Conservation (phyloP, 257 asterid genomes). For the Solanum rostratum region DNA sequence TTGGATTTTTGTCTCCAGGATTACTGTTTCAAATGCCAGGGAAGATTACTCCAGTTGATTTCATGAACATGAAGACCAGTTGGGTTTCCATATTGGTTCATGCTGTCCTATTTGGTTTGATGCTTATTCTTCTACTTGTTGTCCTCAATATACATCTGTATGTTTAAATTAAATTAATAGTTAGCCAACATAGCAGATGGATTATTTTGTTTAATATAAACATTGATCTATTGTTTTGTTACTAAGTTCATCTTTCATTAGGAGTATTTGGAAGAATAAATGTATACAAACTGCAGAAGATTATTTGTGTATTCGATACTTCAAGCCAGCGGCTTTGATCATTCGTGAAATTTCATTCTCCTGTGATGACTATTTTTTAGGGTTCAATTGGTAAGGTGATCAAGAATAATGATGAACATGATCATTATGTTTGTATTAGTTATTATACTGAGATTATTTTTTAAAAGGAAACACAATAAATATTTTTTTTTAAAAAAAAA, state of each 20-base stretch:
- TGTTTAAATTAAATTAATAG: slow-evolving; percentile 20
- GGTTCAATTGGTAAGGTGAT: too few species aligned
- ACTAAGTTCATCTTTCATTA: not conserved
- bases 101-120: slow-evolving; percentile 63
- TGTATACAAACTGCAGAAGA: not conserved
- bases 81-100: slow-evolving; percentile 42
- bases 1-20: slow-evolving; percentile 64
- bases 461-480: too few species aligned
- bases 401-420: too few species aligned
- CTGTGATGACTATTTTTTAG: too few species aligned
- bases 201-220: not conserved
- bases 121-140: slow-evolving; percentile 60
- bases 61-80: slow-evolving; percentile 83
- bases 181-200: not conserved
- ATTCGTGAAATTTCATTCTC: too few species aligned
- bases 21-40: slow-evolving; percentile 71
- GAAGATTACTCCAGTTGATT: slow-evolving; percentile 54
- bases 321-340: too few species aligned
- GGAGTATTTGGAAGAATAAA: not conserved
- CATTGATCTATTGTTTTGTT: not conserved
- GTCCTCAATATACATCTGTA: slow-evolving; percentile 54
- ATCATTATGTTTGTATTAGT: too few species aligned
- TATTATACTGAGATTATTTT: too few species aligned
- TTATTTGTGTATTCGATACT: not conserved
- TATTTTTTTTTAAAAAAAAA: too few species aligned